Conservation (phyloP, 176 grass and related monocot genomes). For the Oryza coarctata region DNA sequence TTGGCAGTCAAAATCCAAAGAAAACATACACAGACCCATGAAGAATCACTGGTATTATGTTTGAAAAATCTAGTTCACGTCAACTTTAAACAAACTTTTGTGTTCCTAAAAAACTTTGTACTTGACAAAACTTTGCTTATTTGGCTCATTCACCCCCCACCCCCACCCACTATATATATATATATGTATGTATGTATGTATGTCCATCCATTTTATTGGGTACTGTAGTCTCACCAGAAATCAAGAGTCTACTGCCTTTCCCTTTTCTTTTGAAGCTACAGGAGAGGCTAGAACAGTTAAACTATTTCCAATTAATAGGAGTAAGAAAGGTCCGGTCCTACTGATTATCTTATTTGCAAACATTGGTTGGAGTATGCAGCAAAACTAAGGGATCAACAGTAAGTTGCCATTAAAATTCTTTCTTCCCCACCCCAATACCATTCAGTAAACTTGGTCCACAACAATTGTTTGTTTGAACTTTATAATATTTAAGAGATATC, state of each 20-base stretch:
- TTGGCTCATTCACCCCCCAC: not conserved
- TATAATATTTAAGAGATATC: not conserved
- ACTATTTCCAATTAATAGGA: not conserved
- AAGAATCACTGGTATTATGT: not conserved
- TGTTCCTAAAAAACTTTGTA: not conserved
- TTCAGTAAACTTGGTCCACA: not conserved
- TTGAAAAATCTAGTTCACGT: not conserved
- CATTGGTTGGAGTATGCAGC: not conserved
- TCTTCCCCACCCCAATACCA: not conserved
- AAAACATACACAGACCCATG: not conserved
- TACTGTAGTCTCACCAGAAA: conserved; percentile 1
- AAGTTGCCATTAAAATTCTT: not conserved
- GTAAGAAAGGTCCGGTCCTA: not conserved
- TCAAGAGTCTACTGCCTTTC: not conserved
- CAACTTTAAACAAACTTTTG: not conserved
- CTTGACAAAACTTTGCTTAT: not conserved
- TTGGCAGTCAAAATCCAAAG: conserved; percentile 11
- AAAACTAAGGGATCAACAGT: not conserved
- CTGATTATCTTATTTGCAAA: conserved; percentile 2
- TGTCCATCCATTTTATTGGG: not conserved
- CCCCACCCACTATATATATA: no score
- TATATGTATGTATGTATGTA: no score
- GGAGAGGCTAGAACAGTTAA: not conserved
- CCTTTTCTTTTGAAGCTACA: not conserved
- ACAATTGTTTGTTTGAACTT: not conserved